phyloP scores from a whole-genome alignment of 495 filamentous ascomycete species.

The Endocarpon pusillum region DNA sequence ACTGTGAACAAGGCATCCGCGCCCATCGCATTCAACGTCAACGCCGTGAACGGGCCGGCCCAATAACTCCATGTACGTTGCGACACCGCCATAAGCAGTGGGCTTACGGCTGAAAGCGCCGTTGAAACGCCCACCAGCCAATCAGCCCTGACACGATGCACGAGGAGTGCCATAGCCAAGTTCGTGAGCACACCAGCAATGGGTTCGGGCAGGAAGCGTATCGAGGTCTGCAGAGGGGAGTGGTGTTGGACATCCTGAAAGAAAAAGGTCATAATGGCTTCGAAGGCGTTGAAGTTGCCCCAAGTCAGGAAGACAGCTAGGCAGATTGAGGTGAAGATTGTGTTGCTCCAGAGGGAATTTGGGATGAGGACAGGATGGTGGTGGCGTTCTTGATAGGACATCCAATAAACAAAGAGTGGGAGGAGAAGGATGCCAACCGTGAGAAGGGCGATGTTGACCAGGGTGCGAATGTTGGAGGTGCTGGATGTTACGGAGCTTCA shows the following conservation, averaged over 20 bases:
- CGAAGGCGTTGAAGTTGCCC: conserved; percentile 31
- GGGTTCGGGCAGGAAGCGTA: conserved; percentile 15
- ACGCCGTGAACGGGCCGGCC: conserved; percentile 12
- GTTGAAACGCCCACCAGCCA: conserved; percentile 8
- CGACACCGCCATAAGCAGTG: conserved; percentile 17
- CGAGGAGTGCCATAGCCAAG: conserved; percentile 9
- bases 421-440: conserved; percentile 23
- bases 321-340: conserved; percentile 30
- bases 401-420: conserved; percentile 27
- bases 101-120: conserved; percentile 7
- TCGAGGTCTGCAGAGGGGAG: conserved; percentile 21
- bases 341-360: conserved; percentile 34
- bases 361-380: conserved; percentile 27
- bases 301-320: conserved; percentile 34
- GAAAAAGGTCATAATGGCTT: conserved; percentile 30
- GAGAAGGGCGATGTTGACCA: conserved; percentile 20
- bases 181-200: conserved; percentile 12
- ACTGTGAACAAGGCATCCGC: conserved; percentile 35
- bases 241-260: conserved; percentile 34
- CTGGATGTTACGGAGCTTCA: conserved; percentile 18
- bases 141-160: conserved; percentile 11
- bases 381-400: conserved; percentile 24
- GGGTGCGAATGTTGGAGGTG: conserved; percentile 15
- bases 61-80: conserved; percentile 13
- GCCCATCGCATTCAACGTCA: conserved; percentile 17